phyloP scores from a whole-genome alignment of 2,329 filamentous ascomycete genomes.

The Lasiodiplodia theobromae region DNA sequence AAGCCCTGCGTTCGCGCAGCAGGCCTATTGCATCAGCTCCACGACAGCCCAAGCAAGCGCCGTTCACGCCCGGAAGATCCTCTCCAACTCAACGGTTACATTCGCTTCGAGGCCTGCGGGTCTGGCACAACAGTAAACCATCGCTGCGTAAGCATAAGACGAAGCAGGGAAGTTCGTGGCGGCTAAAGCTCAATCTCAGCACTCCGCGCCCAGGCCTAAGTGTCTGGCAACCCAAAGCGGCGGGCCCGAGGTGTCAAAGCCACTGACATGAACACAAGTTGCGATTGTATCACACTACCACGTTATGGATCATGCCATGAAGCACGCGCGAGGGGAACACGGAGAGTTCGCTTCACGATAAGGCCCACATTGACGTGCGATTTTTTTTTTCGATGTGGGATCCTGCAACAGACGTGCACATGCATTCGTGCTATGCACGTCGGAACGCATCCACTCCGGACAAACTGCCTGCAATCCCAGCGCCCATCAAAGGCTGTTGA shows the following conservation, averaged over 20 bases:
- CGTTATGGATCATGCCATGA: neutral
- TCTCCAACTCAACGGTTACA: neutral
- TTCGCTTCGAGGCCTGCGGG: conserved; percentile 1
- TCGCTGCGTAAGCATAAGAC: neutral
- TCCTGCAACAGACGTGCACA: neutral
- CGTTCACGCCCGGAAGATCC: neutral
- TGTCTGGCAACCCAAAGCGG: neutral
- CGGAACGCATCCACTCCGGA: neutral
- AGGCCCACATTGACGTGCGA: neutral
- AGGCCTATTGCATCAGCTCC: neutral
- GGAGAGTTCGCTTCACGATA: neutral
- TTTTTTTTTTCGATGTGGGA: neutral
- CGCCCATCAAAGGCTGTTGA: neutral
- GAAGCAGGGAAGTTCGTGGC: neutral
- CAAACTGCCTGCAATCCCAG: neutral
- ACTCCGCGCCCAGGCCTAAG: neutral
- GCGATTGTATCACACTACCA: neutral
- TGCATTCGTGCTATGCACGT: neutral
- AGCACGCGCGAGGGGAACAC: neutral
- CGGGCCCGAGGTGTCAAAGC: neutral
- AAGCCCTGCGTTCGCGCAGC: neutral
- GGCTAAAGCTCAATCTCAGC: neutral
- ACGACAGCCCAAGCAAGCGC: neutral
- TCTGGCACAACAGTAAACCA: neutral
- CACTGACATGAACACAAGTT: neutral